Evolutionary conservation across 75 land plant genomes (phyloP).

Genomic region (Pinus tabuliformis): DNA sequence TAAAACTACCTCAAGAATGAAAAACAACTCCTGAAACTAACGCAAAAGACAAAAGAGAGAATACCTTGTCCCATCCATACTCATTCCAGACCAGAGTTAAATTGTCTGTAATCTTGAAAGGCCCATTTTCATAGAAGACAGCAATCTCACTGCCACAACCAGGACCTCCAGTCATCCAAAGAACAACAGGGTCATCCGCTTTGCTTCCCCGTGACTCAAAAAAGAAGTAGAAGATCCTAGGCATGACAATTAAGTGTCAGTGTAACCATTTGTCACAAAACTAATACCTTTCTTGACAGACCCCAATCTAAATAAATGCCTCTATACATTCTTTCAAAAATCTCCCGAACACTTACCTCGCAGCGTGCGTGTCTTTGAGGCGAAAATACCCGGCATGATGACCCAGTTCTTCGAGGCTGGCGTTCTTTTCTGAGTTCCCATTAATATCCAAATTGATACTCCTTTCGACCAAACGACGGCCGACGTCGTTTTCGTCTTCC

Average conservation of each 20-base stretch:
- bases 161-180: conserved; percentile 98
- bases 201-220: conserved; percentile 83
- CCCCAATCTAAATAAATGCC: no score
- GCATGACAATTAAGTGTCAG: no score
- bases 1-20: no score
- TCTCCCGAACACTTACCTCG: conserved; percentile 40
- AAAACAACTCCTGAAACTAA: not conserved
- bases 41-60: not conserved
- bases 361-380: conserved; percentile 59
- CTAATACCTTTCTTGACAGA: no score
- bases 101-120: conserved; percentile 76
- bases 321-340: no score
- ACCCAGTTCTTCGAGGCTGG: conserved; percentile 62
- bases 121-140: conserved; percentile 97
- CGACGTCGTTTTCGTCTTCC: conserved; percentile 6
- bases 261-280: no score
- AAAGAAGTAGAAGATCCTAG: conserved; percentile 82
- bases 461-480: conserved; percentile 55
- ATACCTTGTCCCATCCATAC: conserved; percentile 98
- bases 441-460: conserved; percentile 38
- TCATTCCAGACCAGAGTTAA: conserved; percentile 86
- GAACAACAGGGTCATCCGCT: conserved; percentile 73
- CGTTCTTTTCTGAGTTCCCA: conserved; percentile 5
- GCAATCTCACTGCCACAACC: conserved; percentile 98
- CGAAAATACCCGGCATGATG: conserved; percentile 95